Percentiles rank a stretch among this genome's conserved stretches.
These are phyloP conservation scores for Pythium apleroticum DNA, from an alignment of 352 stramenopile species.

Conservation along the genomic window DNA sequence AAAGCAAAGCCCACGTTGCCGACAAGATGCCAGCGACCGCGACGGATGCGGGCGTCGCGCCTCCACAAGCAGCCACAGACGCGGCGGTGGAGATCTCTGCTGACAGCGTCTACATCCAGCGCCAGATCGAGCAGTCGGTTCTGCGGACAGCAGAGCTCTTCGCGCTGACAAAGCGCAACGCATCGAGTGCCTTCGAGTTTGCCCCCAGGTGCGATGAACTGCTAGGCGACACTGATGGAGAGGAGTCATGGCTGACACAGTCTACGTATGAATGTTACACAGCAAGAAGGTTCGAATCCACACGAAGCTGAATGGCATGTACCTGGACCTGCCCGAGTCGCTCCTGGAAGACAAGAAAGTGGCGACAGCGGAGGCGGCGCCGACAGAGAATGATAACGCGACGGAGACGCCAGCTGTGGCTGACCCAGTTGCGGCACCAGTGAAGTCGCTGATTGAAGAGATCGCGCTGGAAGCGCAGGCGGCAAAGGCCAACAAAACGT, in stretches of 20 bases:
- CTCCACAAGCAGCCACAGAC: not conserved
- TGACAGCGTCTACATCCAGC: slow-evolving; percentile 23
- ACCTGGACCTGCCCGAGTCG: slow-evolving; percentile 55
- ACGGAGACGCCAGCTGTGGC: slow-evolving; percentile 12
- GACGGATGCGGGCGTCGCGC: slow-evolving; percentile 5
- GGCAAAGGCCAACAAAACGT: slow-evolving; percentile 56
- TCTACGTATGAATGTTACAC: not conserved
- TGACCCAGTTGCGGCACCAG: not conserved
- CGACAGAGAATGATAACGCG: slow-evolving; percentile 2
- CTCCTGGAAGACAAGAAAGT: slow-evolving; percentile 41
- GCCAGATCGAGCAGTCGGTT: slow-evolving; percentile 62
- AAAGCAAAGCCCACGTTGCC: not conserved
- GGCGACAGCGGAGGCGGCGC: slow-evolving; percentile 8
- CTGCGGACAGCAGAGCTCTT: slow-evolving; percentile 72
- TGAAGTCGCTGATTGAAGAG: slow-evolving; percentile 46
- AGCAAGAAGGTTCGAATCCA: slow-evolving; percentile 77
- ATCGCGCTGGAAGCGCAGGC: slow-evolving; percentile 58
- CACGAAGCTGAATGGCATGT: slow-evolving; percentile 62
- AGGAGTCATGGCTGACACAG: not conserved
- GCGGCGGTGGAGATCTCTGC: not conserved
- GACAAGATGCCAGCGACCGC: slow-evolving; percentile 8
- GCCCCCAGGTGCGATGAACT: slow-evolving; percentile 44
- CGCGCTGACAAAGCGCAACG: slow-evolving; percentile 60
- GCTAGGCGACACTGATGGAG: not conserved
- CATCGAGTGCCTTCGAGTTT: slow-evolving; percentile 46